Evolutionary conservation across 2,329 filamentous ascomycete species (phyloP).

Genomic region (Lasiodiplodia sp.): DNA sequence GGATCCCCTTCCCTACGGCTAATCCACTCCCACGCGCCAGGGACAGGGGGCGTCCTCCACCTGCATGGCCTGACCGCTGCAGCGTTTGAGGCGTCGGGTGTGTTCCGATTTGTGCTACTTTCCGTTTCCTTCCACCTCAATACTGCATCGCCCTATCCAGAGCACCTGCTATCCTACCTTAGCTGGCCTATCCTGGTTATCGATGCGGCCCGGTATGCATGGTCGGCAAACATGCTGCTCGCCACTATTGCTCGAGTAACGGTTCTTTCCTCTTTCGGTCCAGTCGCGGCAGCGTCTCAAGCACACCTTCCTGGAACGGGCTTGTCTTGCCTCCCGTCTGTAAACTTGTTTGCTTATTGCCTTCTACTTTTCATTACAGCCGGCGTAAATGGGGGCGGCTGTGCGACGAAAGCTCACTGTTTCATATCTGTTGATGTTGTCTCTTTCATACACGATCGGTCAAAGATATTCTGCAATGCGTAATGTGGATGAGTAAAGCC

Average conservation of each 20-base stretch:
- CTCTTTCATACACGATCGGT: constrained; percentile 8
- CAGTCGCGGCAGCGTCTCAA: neutral
- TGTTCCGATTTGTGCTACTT: constrained; percentile 27
- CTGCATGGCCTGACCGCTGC: constrained; percentile 21
- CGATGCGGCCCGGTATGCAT: constrained; percentile 23
- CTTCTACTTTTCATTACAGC: constrained; percentile 5
- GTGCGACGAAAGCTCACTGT: neutral
- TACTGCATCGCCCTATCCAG: constrained; percentile 3
- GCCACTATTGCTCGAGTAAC: neutral
- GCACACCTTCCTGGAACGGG: constrained; percentile 14
- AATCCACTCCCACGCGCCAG: constrained; percentile 24
- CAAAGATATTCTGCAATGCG: constrained; percentile 15
- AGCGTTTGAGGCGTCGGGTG: constrained; percentile 18
- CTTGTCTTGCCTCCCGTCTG: neutral
- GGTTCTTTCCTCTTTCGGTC: constrained; percentile 14
- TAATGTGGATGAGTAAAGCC: constrained; percentile 27
- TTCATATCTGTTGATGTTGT: constrained; percentile 7
- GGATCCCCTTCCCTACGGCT: constrained; percentile 29
- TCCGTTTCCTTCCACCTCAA: constrained; percentile 14
- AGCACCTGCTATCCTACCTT: constrained; percentile 1
- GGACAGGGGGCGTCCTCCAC: constrained; percentile 7
- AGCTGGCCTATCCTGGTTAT: constrained; percentile 16
- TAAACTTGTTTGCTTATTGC: constrained; percentile 25
- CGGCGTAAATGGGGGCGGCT: neutral
- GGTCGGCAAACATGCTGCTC: constrained; percentile 21